Percentiles rank a stretch among this genome's conserved stretches.
Evolutionary conservation across 2,329 filamentous ascomycete species (phyloP).

Genomic region (Diatrype stigma): DNA sequence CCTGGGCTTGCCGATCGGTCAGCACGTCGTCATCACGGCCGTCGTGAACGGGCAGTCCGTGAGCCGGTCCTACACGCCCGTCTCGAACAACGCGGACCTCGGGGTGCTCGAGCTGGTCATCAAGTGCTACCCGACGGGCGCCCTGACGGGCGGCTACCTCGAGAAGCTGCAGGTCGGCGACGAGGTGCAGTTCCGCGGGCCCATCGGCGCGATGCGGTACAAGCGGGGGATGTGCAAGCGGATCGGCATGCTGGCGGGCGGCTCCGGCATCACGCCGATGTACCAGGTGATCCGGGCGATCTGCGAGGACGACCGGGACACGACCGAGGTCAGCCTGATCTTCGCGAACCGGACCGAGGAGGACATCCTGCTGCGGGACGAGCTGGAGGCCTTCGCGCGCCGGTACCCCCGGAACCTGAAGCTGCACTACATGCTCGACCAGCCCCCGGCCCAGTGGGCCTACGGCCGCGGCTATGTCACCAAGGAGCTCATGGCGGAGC

Average conservation of each 20-base stretch:
- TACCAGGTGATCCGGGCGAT: conserved; percentile 61
- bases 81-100: conserved; percentile 45
- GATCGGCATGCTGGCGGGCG: conserved; percentile 54
- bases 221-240: conserved; percentile 34
- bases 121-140: conserved; percentile 47
- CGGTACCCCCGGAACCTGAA: conserved; percentile 50
- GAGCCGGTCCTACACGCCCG: conserved; percentile 50
- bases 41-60: conserved; percentile 41
- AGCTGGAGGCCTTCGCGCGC: conserved; percentile 51
- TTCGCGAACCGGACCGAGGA: conserved; percentile 56
- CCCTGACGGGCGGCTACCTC: conserved; percentile 47
- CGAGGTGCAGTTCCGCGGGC: conserved; percentile 48
- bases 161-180: conserved; percentile 43
- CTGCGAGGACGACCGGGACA: conserved; percentile 55
- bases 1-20: conserved; percentile 52
- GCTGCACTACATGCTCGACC: conserved; percentile 52
- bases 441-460: conserved; percentile 42
- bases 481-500: conserved; percentile 43
- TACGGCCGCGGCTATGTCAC: conserved; percentile 48
- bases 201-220: conserved; percentile 55
- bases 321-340: conserved; percentile 52
- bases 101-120: conserved; percentile 49
- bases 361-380: conserved; percentile 54
- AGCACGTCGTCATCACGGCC: conserved; percentile 51
- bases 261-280: conserved; percentile 52